phyloP scores from a whole-genome alignment of 768 basidiomycete species.

The Suillus ampliporus region DNA sequence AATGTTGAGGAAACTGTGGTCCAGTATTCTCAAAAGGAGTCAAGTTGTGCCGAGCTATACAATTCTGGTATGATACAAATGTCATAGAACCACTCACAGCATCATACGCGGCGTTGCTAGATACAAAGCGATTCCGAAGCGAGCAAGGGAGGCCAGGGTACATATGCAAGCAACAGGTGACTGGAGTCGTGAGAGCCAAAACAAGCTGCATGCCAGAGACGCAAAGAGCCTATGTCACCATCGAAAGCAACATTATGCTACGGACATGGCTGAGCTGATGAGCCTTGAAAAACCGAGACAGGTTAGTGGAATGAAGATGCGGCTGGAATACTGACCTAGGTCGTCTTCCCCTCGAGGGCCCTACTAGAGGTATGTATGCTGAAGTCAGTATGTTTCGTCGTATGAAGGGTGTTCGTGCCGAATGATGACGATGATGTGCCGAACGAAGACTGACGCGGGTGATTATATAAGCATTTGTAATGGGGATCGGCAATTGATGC shows the following conservation, averaged over 20 bases:
- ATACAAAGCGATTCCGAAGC: neutral
- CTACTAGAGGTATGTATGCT: no score
- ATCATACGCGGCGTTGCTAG: neutral
- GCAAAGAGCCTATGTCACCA: neutral
- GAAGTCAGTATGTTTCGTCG: no score
- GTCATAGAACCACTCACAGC: neutral
- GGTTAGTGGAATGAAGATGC: neutral
- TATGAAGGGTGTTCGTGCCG: no score
- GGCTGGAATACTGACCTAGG: neutral
- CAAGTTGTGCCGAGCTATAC: neutral
- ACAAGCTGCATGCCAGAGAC: neutral
- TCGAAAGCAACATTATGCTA: neutral
- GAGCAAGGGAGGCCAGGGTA: neutral
- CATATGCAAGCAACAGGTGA: no score
- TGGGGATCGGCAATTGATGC: conserved; percentile 13
- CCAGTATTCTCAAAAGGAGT: neutral
- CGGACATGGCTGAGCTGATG: neutral
- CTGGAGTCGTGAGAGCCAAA: no score
- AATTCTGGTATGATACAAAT: neutral
- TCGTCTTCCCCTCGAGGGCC: neutral
- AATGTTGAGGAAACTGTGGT: neutral
- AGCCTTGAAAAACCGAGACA: neutral
- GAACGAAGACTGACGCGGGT: neutral
- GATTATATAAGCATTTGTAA: conserved; percentile 24
- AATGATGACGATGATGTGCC: no score